phyloP scores from a whole-genome alignment of 2,329 filamentous ascomycete species.

The Aaosphaeria arxii region DNA sequence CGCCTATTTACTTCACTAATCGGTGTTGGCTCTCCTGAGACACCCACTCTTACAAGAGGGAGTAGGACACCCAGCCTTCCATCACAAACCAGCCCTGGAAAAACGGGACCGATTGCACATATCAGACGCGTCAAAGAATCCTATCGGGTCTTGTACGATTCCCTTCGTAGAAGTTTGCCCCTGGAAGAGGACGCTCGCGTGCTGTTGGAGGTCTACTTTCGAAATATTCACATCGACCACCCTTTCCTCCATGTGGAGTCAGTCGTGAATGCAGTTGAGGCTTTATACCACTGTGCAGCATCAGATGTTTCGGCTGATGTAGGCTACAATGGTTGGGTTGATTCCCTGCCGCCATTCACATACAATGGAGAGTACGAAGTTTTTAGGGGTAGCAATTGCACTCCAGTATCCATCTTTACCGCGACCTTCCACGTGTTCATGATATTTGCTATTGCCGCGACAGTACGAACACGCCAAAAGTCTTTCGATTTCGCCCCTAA shows the following conservation, averaged over 20 bases:
- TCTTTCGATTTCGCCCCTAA: conserved; percentile 35
- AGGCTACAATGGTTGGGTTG: conserved; percentile 23
- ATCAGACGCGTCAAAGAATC: conserved; percentile 5
- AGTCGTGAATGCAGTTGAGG: conserved; percentile 20
- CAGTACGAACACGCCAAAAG: conserved; percentile 30
- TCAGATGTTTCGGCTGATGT: conserved; percentile 7
- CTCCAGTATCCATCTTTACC: conserved; percentile 12
- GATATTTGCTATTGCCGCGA: conserved; percentile 35
- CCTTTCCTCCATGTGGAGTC: conserved; percentile 27
- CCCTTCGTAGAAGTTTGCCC: conserved; percentile 10
- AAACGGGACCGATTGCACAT: conserved; percentile 3
- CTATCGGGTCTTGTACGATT: conserved; percentile 2
- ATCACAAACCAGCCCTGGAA: conserved; percentile 1
- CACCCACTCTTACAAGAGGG: background rate
- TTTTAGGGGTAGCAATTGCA: conserved; percentile 3
- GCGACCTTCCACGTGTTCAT: conserved; percentile 36
- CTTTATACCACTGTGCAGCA: conserved; percentile 17
- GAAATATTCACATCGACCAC: conserved; percentile 27
- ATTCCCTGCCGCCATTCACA: conserved; percentile 13
- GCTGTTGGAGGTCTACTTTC: conserved; percentile 22
- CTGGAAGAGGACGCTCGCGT: conserved; percentile 18
- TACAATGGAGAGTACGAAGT: conserved; percentile 22
- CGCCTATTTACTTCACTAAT: conserved; percentile 32
- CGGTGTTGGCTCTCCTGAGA: conserved; percentile 6
- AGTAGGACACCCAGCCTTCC: background rate